A percentile compares a stretch with the other conserved stretches of the same genome.
Evolutionary conservation across 1,284 basidiomycete species (phyloP).

Genomic region (Rhodotorula sp.): DNA sequence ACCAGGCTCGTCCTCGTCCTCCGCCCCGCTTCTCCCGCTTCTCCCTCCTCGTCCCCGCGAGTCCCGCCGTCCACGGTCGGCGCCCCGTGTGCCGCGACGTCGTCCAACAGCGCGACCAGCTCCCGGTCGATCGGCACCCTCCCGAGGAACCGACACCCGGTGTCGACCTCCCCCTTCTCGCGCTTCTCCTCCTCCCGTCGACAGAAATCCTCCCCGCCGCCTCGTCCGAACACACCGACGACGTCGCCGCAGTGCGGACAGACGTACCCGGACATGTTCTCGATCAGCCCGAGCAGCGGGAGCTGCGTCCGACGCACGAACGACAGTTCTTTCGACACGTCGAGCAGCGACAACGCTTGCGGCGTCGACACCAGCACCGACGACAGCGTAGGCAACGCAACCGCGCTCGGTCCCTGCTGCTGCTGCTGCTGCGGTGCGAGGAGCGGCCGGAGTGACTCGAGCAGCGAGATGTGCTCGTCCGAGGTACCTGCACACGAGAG

Average conservation of each 20-base stretch:
- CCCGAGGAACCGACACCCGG: constrained; percentile 68
- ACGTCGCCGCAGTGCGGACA: constrained; percentile 83
- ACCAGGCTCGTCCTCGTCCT: constrained; percentile 44
- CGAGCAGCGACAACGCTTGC: constrained; percentile 91
- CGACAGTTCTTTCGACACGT: constrained; percentile 92
- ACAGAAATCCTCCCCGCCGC: constrained; percentile 72
- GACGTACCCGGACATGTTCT: constrained; percentile 98
- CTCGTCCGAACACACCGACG: constrained; percentile 90
- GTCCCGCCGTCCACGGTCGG: not conserved
- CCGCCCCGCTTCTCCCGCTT: not conserved
- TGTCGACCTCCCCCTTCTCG: constrained; percentile 20
- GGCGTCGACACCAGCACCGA: constrained; percentile 92
- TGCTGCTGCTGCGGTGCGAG: constrained; percentile 23
- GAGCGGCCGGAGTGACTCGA: constrained; percentile 87
- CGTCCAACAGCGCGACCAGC: constrained; percentile 82
- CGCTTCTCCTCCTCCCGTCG: constrained; percentile 34
- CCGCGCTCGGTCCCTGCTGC: constrained; percentile 11
- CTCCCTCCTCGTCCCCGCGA: no score
- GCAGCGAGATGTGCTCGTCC: constrained; percentile 93
- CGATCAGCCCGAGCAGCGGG: constrained; percentile 89
- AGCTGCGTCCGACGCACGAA: constrained; percentile 84
- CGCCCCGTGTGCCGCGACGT: constrained; percentile 51
- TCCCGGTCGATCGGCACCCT: constrained; percentile 91
- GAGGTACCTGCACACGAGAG: constrained; percentile 69
- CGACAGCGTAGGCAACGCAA: constrained; percentile 51